Evolutionary conservation across 73 alveolate species (phyloP).

Genomic region (Paramecium primaurelia): DNA sequence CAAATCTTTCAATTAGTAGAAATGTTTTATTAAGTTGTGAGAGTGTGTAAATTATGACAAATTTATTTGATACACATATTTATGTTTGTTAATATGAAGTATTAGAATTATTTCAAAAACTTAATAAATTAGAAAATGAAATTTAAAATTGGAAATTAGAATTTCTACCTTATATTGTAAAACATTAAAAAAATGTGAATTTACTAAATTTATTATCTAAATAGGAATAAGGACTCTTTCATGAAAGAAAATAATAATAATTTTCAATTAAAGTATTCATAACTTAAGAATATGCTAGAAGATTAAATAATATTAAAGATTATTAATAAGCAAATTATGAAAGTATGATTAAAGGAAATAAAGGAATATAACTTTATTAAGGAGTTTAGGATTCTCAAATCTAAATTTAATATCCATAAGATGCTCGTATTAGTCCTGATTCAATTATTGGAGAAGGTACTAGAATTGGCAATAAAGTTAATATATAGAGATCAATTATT

Average conservation of each 20-base stretch:
- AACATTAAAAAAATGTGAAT: conserved; percentile 2
- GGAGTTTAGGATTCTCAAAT: background rate
- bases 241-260: background rate
- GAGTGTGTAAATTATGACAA: conserved; percentile 1
- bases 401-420: background rate
- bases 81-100: conserved; percentile 40
- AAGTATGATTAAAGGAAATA: conserved; percentile 26
- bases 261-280: conserved; percentile 23
- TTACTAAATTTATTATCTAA: background rate
- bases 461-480: conserved; percentile 10
- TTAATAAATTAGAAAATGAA: background rate
- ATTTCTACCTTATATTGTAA: conserved; percentile 1
- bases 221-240: background rate
- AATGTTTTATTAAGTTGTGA: background rate
- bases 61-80: conserved; percentile 54
- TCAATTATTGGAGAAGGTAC: conserved; percentile 39
- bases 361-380: conserved; percentile 2
- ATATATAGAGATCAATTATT: conserved; percentile 37
- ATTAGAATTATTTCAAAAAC: background rate
- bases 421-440: conserved; percentile 8
- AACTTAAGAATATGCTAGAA: conserved; percentile 41
- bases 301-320: conserved; percentile 56
- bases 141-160: conserved; percentile 38
- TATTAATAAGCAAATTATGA: conserved; percentile 50
- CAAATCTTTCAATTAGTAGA: background rate